Conservation (phyloP, 495 filamentous ascomycete genomes). For the Chaetomium tenue region DNA sequence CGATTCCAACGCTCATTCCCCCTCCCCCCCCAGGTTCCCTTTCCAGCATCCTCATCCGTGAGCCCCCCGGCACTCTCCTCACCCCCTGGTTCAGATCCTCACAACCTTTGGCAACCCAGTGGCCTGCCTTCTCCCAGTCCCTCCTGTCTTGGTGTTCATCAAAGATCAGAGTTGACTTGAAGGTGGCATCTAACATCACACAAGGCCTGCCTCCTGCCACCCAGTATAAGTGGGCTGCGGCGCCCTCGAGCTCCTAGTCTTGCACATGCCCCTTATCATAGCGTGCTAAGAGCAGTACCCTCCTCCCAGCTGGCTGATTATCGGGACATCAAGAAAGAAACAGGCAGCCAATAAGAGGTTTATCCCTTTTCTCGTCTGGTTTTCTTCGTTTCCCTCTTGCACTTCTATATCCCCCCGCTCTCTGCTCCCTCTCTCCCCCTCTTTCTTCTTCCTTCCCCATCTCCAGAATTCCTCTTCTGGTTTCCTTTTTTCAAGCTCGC, state of each 20-base stretch:
- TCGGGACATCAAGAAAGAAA: neutral
- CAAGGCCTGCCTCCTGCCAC: neutral
- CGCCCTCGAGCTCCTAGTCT: neutral
- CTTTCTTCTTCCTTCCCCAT: neutral
- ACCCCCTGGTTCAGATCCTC: neutral
- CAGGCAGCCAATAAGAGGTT: constrained; percentile 2
- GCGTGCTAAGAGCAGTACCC: neutral
- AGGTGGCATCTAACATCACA: neutral
- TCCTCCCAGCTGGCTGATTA: neutral
- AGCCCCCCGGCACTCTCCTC: neutral
- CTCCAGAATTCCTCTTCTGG: neutral
- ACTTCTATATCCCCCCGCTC: neutral
- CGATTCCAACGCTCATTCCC: too few species aligned
- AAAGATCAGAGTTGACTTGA: neutral
- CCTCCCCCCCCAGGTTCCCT: neutral
- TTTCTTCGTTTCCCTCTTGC: neutral
- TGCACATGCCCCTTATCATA: neutral
- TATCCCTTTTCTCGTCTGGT: neutral
- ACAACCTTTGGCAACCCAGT: neutral
- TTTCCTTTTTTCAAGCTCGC: neutral
- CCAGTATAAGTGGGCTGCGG: neutral
- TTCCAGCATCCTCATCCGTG: neutral
- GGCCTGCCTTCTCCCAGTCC: neutral
- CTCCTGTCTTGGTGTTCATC: neutral
- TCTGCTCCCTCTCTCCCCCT: neutral